Base-by-base conservation (phyloP, 1,284 basidiomycete genomes). In the Leccinum solheimii region DNA sequence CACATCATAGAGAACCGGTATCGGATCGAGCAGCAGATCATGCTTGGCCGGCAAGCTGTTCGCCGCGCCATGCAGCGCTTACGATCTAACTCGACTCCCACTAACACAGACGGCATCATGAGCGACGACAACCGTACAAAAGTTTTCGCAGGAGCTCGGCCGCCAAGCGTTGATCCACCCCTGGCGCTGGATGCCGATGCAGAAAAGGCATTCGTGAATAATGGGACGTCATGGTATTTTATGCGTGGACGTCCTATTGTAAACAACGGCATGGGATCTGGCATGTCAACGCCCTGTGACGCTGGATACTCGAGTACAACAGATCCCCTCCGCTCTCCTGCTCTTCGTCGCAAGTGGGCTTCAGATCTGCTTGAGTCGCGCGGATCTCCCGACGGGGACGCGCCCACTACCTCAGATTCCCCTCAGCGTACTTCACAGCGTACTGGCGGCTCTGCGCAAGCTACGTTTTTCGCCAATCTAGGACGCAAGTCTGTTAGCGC, bases 1-100 rank as follows among this genome's bases (percentile, higher is more conserved):
- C 93, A 94, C 68, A 97, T 98, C 84, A 92, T 97, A 58, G 86
- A 90, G 69, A 97, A 98, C 72, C 82, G 95, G 32, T 81, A 86
- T 59, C 81, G 86, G 11, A 82, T 94, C 43, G 91, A 97, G 76
- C 86, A 88, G 53, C 89, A 95, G 66, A 92, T 98, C 58, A 82
- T 90, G 53, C 80, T 87, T 11, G 95, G 95, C 16, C 86, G 95
- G 13, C 86, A 90, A 69, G 82, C 84, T 58, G 83, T 93, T 38
- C 88, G 92, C 26, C 81, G 77, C 60, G 78, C 81, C 3, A 72
- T 81, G 53, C 79, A 77, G 58, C 79, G 62, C 54, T 68, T 53
- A 61, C 74, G 64, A 64, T 55, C 63, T 45, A 60, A 52, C 49
- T 71, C 63, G 60, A 69, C 69, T 14, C 68, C 68, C 49, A 68